Conservation (phyloP, 2,329 filamentous ascomycete species). For the Ophiosphaerella narmari region DNA sequence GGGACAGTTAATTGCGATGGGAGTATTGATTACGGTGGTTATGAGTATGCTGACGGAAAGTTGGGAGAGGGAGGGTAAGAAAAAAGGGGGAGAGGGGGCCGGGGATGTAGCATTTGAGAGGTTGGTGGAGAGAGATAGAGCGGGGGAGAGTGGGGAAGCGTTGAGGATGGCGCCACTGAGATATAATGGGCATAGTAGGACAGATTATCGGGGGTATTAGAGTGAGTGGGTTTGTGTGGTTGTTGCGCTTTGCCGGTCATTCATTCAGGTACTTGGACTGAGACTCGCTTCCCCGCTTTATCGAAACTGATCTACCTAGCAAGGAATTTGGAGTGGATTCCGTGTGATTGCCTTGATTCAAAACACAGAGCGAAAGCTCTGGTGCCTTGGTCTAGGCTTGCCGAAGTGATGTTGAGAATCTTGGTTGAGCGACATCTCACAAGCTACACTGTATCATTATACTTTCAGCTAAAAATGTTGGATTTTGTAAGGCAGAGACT, state of each 20-base stretch:
- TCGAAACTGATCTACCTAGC: too few species aligned
- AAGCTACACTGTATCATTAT: too few species aligned
- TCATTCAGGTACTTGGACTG: too few species aligned
- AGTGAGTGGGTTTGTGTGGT: not conserved
- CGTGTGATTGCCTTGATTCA: not conserved
- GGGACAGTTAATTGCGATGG: conserved; percentile 4
- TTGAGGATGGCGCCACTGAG: not conserved
- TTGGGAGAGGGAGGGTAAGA: conserved; percentile 2
- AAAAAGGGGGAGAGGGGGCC: not conserved
- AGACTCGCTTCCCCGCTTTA: too few species aligned
- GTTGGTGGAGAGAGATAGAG: not conserved
- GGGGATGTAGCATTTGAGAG: not conserved
- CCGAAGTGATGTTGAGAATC: not conserved
- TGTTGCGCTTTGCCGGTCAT: too few species aligned
- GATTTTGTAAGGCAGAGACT: too few species aligned
- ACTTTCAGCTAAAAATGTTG: too few species aligned
- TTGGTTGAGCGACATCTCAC: not conserved
- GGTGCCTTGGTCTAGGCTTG: not conserved
- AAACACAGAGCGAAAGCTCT: not conserved
- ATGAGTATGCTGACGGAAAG: conserved; percentile 3
- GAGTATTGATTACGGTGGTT: conserved; percentile 1
- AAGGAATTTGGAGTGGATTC: not conserved
- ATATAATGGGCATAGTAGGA: not conserved
- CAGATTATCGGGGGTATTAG: not conserved
- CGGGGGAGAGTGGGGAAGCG: not conserved